Percentiles rank a stretch among this genome's conserved stretches.
These are phyloP conservation scores for Ambrosiella cleistominuta DNA, from an alignment of 2,329 filamentous ascomycete species.

Conservation along the genomic window DNA sequence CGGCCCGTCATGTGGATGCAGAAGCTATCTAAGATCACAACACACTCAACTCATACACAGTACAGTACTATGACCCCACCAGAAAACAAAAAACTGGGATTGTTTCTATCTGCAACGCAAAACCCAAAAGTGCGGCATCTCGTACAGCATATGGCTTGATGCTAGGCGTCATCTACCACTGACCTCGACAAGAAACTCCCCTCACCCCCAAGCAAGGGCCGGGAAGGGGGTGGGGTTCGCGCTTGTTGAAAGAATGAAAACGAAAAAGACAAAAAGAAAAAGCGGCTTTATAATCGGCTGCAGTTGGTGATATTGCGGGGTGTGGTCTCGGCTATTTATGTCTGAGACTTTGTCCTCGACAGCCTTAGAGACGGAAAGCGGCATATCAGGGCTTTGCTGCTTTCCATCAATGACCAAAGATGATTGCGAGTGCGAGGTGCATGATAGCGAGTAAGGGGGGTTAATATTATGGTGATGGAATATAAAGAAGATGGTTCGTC, in stretches of 20 bases:
- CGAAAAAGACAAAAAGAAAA: too few species aligned
- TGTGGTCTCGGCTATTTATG: not conserved
- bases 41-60: too few species aligned
- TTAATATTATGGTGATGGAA: not conserved
- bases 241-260: too few species aligned
- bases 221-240: too few species aligned
- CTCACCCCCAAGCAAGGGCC: too few species aligned
- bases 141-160: too few species aligned
- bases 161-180: too few species aligned
- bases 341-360: not conserved
- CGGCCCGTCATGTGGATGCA: not conserved
- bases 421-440: not conserved
- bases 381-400: not conserved
- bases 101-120: too few species aligned
- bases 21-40: not conserved
- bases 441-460: not conserved
- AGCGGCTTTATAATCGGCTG: not conserved
- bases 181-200: too few species aligned
- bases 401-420: not conserved
- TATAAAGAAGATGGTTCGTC: not conserved
- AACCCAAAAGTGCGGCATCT: too few species aligned
- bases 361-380: not conserved
- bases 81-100: too few species aligned
- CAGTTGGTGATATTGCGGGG: not conserved
- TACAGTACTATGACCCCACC: too few species aligned